A percentile compares a stretch with the other conserved stretches of the same genome.
Evolutionary conservation across 2,329 filamentous ascomycete genomes (phyloP).

Genomic region (Stagonosporopsis tanaceti): DNA sequence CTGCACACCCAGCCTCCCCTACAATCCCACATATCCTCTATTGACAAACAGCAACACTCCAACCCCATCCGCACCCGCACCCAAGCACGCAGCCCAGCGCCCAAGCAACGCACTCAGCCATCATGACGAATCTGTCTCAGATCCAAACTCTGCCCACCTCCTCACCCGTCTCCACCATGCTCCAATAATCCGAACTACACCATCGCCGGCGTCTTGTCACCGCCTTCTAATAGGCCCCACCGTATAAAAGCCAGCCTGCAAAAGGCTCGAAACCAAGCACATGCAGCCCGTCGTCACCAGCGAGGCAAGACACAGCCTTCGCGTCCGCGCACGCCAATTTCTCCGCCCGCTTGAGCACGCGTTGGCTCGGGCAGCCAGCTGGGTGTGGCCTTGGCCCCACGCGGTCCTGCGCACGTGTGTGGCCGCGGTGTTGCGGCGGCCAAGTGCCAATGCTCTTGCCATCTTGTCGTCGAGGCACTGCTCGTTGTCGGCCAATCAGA

Average conservation of each 20-base stretch:
- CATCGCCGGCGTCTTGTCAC: not conserved
- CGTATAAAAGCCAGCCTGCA: not conserved
- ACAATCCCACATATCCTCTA: no score
- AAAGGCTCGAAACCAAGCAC: not conserved
- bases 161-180: not conserved
- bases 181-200: not conserved
- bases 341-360: not conserved
- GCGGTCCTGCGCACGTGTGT: not conserved
- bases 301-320: not conserved
- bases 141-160: not conserved
- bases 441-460: not conserved
- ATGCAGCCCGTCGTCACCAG: not conserved
- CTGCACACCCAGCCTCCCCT: no score
- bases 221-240: not conserved
- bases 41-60: not conserved
- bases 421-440: not conserved
- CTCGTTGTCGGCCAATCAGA: not conserved
- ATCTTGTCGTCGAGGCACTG: constrained; percentile 3
- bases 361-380: not conserved
- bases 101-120: not conserved
- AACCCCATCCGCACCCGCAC: not conserved
- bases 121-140: constrained; percentile 2
- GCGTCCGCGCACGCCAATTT: not conserved
- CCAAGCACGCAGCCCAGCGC: constrained; percentile 2
- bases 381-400: not conserved